Evolutionary conservation across 331 rosid genomes (phyloP), one percentile per base, ranked within the genome.

Genomic region (Quercus tomentella): DNA sequence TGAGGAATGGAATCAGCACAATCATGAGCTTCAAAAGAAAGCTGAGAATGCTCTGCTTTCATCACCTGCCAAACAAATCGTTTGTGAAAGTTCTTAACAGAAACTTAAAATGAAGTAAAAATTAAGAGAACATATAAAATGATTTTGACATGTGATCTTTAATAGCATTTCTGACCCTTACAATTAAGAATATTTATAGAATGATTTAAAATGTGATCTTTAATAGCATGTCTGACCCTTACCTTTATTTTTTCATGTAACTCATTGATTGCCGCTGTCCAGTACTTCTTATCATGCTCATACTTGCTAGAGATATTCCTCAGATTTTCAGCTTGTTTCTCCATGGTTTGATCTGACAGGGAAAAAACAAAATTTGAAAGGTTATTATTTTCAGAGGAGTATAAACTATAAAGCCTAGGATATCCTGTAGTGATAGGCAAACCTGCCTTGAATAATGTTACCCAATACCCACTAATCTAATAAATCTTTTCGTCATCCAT

Each of bases 1-100:
- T 87, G 94, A 3, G 97, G 97, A 87, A 91, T 89, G 78, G 97
- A 89, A 86, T 89, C 97, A 33, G 86, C 91, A 81, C 97, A 93
- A 31, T 88, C 93, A 84, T 91, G 97, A 0, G 97, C 94, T 80
- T 89, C 93, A 35, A 45, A 69, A 73, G 97, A 93, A 79, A 93
- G 94, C 45, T 65, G 88, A 76, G 74, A 49, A 65, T 88, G 88
- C 63, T 93, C 93, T 68, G 84, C 81, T 83, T 87, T 92, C 93
- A 93, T 88, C 89, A 80, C 86, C 97, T 93, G 91, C 84, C 83
- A 75, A 79, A 72, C 37, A 72, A 82, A 85, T 66, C 82, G 70
- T 57, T 28, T n/a, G 37, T 30, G 70, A 20, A 72, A 60, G 62
- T 73, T 15, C 54, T 10, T 18, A 20, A 43, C 70, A 20, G 72